Base-by-base conservation (phyloP, 805 yeast genomes). In the Ascoidea asiatica region DNA sequence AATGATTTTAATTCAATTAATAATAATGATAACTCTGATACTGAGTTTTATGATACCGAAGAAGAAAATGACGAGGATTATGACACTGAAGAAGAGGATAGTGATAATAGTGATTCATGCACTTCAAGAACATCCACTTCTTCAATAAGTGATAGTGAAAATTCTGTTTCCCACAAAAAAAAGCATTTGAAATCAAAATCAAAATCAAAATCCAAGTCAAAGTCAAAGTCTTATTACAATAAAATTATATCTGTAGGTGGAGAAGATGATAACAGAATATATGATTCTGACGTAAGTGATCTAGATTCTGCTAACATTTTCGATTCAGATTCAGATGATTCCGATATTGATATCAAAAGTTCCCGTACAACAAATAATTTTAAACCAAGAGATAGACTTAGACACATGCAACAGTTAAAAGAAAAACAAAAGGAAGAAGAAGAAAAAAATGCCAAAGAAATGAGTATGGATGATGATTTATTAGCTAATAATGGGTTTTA, bases 21-120 rank as follows among this genome's bases (percentile, higher is more conserved):
- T 15, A 29, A 29, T 29, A 2, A 29, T 29, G 15, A 29, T 29
- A 29, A 29, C 35, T 11, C 35, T 3, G 35, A 29, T 29, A 11
- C 15, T 3, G 35, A 29, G 8, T 29, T 29, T 29, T 15, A 11
- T 15, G 35, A 29, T 3, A 15, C 36, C 15, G 44, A 48, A 13
- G 37, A 13, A 4, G 46, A 42, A 11, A 38, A 19, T 21, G 47
- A 42, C 8, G 42, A 40, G 4, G 49, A 43, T 37, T 40, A 21
- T 5, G 38, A 23, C 19, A 13, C 11, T n/a, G 44, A 42, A 11
- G 11, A 15, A 11, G 45, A 40, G 4, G 43, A 41, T 11, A 40
- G 22, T 33, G 41, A 40, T 17, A 29, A 13, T 7, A 37, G 19
- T 15, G n/a, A 19, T 13, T 33, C n/a, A 36, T 17, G 38, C 15